Conservation (phyloP, 2,329 filamentous ascomycete species). For the Sporothrix brunneoviolacea region DNA sequence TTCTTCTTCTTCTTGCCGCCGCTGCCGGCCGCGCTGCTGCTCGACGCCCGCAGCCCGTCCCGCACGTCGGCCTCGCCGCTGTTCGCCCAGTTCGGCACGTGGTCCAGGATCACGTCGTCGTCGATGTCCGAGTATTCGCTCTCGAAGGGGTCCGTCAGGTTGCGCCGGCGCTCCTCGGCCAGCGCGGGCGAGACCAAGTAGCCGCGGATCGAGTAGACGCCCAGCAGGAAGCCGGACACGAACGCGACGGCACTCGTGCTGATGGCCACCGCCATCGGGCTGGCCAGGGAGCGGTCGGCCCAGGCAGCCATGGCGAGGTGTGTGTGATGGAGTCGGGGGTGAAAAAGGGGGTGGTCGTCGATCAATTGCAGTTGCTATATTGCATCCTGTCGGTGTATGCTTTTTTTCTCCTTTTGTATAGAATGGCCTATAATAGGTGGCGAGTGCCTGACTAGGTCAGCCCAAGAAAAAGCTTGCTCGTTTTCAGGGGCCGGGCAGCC, state of each 20-base stretch:
- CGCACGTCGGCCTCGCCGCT: conserved; percentile 51
- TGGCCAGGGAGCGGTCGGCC: conserved; percentile 5
- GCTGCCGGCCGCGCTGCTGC: conserved; percentile 6
- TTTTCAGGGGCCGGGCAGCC: neutral
- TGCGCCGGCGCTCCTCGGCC: conserved; percentile 49
- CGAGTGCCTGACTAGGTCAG: no score
- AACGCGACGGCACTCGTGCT: conserved; percentile 68
- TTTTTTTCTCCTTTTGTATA: no score
- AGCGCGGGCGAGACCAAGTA: conserved; percentile 53
- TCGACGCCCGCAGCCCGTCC: conserved; percentile 43
- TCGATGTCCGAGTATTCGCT: conserved; percentile 64
- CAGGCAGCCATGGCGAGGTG: conserved; percentile 6
- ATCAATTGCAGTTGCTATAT: no score
- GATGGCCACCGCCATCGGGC: conserved; percentile 46
- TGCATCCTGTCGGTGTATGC: no score
- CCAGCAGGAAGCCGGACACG: conserved; percentile 73
- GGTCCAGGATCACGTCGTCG: conserved; percentile 54
- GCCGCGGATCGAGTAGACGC: conserved; percentile 61
- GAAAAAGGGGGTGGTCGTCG: no score
- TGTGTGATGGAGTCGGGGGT: neutral
- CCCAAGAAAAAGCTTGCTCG: neutral
- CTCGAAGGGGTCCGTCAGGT: conserved; percentile 55
- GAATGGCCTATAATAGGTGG: no score
- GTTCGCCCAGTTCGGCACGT: conserved; percentile 62
- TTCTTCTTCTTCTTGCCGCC: conserved; percentile 15